Conservation (phyloP, 2,329 filamentous ascomycete species). For the Thielaviopsis musarum region DNA sequence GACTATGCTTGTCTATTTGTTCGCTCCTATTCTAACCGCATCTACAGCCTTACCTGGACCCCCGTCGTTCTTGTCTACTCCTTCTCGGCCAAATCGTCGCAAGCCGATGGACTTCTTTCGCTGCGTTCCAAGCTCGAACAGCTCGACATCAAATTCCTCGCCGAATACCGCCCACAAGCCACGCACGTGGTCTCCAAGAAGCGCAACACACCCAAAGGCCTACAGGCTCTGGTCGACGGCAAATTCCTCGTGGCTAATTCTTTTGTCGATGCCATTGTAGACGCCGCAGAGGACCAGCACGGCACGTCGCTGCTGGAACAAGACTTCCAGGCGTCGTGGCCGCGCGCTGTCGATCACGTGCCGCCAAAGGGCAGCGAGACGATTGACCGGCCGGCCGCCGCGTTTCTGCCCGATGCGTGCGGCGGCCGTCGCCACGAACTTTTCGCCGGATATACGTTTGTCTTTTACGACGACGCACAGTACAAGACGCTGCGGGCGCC, state of each 20-base stretch:
- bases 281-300: slow-evolving; percentile 30
- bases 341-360: slow-evolving; percentile 52
- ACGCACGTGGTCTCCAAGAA: slow-evolving; percentile 84
- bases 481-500: slow-evolving; percentile 58
- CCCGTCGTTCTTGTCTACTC: slow-evolving; percentile 71
- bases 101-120: slow-evolving; percentile 43
- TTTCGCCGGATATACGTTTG: slow-evolving; percentile 75
- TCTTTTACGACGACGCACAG: slow-evolving; percentile 66
- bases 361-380: slow-evolving; percentile 64
- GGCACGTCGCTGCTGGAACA: slow-evolving; percentile 46
- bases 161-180: slow-evolving; percentile 54
- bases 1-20: too few species aligned
- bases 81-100: slow-evolving; percentile 53
- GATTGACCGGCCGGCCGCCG: slow-evolving; percentile 45
- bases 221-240: slow-evolving; percentile 73
- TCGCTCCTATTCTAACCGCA: slow-evolving; percentile 13
- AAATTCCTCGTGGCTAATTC: slow-evolving; percentile 57
- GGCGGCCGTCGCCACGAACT: slow-evolving; percentile 43
- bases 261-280: slow-evolving; percentile 58
- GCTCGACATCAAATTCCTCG: slow-evolving; percentile 73
- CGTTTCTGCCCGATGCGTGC: slow-evolving; percentile 50
- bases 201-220: slow-evolving; percentile 71
- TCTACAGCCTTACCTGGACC: slow-evolving; percentile 54
- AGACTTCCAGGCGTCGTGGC: slow-evolving; percentile 69
- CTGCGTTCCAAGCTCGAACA: slow-evolving; percentile 55